Evolutionary conservation across 805 yeast species (phyloP), one percentile per base, ranked within the genome.

Genomic region (Wickerhamomyces subpelliculosus): DNA sequence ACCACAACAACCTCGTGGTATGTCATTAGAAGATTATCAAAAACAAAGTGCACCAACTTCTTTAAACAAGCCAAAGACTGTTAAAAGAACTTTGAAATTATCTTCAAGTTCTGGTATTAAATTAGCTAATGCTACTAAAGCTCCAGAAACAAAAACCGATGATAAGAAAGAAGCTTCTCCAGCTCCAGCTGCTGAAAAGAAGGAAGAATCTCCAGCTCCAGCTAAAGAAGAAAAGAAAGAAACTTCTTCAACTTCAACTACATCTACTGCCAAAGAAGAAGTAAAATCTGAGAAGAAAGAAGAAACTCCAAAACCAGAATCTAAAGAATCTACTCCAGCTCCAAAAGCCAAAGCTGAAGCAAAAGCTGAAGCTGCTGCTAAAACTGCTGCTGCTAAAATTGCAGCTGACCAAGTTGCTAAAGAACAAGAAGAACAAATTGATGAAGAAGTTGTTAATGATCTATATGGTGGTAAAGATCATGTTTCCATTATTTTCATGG

Each of bases 381-480:
- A 21, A n/a, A 26, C 25, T 13, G 36, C 24, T 11, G 35, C 43
- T 2, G 38, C 39, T 10, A 35, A 40, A 8, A 43, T 43, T 38
- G 48, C 40, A 30, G 34, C 60, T 10, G 44, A 50, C 13, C n/a
- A n/a, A n/a, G 52, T 50, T 25, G 51, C 59, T 11, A 77, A 73
- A 48, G 86, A 80, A 55, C 87, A 79, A 61, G 95, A 84, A 57
- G 90, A 84, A 27, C 77, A 74, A 54, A 72, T 89, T 40, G 96
- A 90, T 60, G 84, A 84, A 55, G 93, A 82, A 51, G 76, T 89
- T 47, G 87, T 93, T 47, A 80, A 76, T 41, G 98, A 94, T 55
- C 67, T 93, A 84, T 93, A 86, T 57, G 97, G 96, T 47, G 95
- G 95, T 56, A 93, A 93, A 64, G 98, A 90, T 61, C 98, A 93